These are phyloP conservation scores for Amanita pallidorosea DNA, from an alignment of 768 basidiomycete species.

Conservation along the genomic window DNA sequence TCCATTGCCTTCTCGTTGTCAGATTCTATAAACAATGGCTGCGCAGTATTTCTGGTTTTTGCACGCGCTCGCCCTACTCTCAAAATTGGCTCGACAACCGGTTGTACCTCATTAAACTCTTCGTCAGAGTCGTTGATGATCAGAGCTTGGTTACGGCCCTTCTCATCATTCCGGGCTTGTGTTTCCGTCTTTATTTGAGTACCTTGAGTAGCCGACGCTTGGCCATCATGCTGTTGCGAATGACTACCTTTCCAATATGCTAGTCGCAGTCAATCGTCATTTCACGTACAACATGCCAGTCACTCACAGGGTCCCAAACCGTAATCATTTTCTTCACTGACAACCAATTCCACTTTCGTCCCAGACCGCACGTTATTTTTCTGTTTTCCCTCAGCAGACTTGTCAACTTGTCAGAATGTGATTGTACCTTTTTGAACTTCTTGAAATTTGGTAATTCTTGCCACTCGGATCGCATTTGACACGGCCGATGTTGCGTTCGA, in stretches of 20 bases:
- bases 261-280: constrained; percentile 11
- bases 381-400: constrained; percentile 9
- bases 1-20: constrained; percentile 26
- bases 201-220: constrained; percentile 11
- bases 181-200: constrained; percentile 5
- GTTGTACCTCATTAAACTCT: constrained; percentile 11
- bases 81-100: background rate
- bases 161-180: constrained; percentile 11
- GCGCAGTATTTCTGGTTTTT: background rate
- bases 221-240: constrained; percentile 13
- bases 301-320: constrained; percentile 40
- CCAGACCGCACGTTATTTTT: constrained; percentile 17
- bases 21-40: constrained; percentile 41
- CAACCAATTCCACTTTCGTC: constrained; percentile 38
- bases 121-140: constrained; percentile 32
- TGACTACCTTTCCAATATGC: constrained; percentile 46
- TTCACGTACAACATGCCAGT: background rate
- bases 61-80: constrained; percentile 3
- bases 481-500: constrained; percentile 6
- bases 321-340: constrained; percentile 40
- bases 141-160: constrained; percentile 11
- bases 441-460: constrained; percentile 58
- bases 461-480: constrained; percentile 24
- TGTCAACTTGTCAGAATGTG: constrained; percentile 1
- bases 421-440: constrained; percentile 61